Conservation (phyloP, 192 early-diverging fungal genomes). For the Allomyces javanicus region DNA sequence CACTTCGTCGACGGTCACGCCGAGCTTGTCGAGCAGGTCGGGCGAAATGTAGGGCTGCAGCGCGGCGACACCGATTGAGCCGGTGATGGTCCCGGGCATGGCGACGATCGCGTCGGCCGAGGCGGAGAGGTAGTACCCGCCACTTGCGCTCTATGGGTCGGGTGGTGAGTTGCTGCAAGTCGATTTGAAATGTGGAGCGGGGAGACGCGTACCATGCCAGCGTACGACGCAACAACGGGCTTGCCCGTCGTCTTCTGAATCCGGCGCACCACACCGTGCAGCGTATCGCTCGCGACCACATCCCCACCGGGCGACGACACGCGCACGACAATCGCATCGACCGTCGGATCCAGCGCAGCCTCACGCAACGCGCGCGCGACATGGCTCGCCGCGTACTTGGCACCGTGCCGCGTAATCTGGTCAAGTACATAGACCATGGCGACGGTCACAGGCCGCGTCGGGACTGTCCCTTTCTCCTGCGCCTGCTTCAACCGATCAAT, state of each 20-base stretch:
- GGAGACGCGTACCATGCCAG: constrained; percentile 15
- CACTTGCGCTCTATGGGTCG: constrained; percentile 13
- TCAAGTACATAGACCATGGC: constrained; percentile 44
- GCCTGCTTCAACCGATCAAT: constrained; percentile 2
- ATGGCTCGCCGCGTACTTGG: constrained; percentile 17
- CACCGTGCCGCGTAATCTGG: constrained; percentile 22
- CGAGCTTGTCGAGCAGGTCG: constrained; percentile 32
- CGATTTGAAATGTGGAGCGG: background rate
- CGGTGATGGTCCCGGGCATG: constrained; percentile 43
- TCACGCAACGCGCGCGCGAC: constrained; percentile 27
- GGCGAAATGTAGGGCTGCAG: constrained; percentile 29
- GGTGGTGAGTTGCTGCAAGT: background rate
- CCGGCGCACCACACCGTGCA: constrained; percentile 34
- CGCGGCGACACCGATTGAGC: constrained; percentile 49
- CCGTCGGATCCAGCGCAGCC: constrained; percentile 27
- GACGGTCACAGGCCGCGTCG: constrained; percentile 16
- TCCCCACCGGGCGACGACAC: constrained; percentile 56
- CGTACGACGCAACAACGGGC: constrained; percentile 44
- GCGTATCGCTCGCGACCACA: constrained; percentile 40
- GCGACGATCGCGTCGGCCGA: constrained; percentile 37
- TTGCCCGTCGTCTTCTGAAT: constrained; percentile 33
- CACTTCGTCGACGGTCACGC: constrained; percentile 34
- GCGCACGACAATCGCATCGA: constrained; percentile 41
- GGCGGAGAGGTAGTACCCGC: constrained; percentile 36
- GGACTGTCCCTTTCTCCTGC: background rate